These are phyloP conservation scores for Solanum appendiculatum DNA, from an alignment of 257 asterid species.

Conservation along the genomic window DNA sequence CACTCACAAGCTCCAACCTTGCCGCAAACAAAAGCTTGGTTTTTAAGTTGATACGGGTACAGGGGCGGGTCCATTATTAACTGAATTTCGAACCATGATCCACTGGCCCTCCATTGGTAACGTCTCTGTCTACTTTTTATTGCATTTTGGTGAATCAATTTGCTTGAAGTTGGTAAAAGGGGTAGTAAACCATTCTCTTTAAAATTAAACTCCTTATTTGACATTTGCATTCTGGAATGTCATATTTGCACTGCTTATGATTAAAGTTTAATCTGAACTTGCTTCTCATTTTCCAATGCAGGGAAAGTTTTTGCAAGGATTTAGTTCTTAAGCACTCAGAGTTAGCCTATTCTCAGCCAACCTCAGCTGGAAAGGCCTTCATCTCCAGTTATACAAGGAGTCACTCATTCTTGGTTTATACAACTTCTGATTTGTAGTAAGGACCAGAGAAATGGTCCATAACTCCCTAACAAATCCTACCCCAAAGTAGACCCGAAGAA, in stretches of 20 bases:
- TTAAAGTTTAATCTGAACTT: neutral
- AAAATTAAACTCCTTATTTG: neutral
- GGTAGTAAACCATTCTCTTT: neutral
- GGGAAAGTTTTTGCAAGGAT: constrained; percentile 53
- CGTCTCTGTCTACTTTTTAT: neutral
- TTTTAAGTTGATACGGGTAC: neutral
- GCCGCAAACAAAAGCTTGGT: neutral
- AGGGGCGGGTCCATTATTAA: neutral
- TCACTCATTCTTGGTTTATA: constrained; percentile 49
- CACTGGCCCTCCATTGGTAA: no score
- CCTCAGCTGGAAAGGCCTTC: constrained; percentile 51
- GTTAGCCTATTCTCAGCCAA: constrained; percentile 75
- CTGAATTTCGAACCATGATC: neutral
- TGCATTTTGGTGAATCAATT: neutral
- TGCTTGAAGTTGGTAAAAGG: neutral
- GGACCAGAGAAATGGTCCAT: neutral
- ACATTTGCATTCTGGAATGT: neutral
- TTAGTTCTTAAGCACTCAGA: constrained; percentile 21
- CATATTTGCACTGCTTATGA: neutral
- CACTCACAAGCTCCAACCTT: neutral
- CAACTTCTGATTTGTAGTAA: constrained; percentile 24
- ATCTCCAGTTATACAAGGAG: constrained; percentile 49
- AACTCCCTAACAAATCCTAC: neutral
- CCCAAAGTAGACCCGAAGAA: neutral
- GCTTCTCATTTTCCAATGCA: constrained; percentile 13